Evolutionary conservation across 192 early-diverging fungal species (phyloP), one percentile per base, ranked within the genome.

Genomic region (Backusella mclennaniae): DNA sequence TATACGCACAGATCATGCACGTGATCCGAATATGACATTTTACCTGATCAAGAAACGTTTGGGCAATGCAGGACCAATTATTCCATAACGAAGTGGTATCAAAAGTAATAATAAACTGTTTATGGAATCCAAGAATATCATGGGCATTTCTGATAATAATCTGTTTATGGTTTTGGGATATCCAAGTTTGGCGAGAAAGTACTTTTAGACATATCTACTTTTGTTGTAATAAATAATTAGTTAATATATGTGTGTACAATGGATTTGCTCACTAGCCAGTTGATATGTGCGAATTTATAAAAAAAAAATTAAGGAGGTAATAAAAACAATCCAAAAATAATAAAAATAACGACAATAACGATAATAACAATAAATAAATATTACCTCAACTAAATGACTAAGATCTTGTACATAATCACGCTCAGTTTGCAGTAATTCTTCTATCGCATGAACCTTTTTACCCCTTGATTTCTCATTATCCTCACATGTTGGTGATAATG

Each of bases 371-470:
- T 35, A 39, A 23, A 23, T 11, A 46, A 35, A 35, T 12, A 38
- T 52, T 78, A 82, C 81, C 70, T 82, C 71, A 2, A 78, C 77
- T 33, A 82, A 71, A 66, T 75, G 67, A 8, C 52, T 39, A 14
- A 82, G 53, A 76, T 82, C 69, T 4, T 69, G 38, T 4, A 79
- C 73, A 73, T 78, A 82, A 15, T 75, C 77, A 31, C 74, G 26
- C 69, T 82, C 81, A 19, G 81, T 82, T 39, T 78, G 72, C 35
- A 82, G 33, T 5, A 82, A 74, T 73, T 82, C 81, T 11, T 76
- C 67, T 9, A 78, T 46, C 23, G 74, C 81, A 79, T 82, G 77
- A 35, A 42, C 66, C 33, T 77, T 72, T 63, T 63, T 63, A 63
- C 56, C 56, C 56, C 56, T 63, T 26, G 56, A 29, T 63, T 63